Evolutionary conservation across 768 basidiomycete species (phyloP), one percentile per base, ranked within the genome.

Genomic region (Amanita polypyramis): DNA sequence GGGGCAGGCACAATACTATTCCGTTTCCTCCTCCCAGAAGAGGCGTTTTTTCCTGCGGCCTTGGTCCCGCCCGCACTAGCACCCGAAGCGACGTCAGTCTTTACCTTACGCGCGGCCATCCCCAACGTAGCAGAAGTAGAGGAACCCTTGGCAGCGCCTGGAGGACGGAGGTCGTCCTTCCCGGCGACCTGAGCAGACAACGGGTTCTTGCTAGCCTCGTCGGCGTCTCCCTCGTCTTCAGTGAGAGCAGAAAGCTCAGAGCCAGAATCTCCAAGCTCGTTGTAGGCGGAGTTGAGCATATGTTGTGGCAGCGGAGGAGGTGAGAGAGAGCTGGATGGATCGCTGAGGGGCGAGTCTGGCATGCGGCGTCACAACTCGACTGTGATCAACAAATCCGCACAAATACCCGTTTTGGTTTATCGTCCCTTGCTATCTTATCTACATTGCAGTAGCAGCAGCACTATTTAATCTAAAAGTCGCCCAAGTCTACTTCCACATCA

Each of bases 241-340:
- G 85, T 88, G 60, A 89, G 77, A 60, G 86, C 86, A 36, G 85
- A 87, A 51, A 89, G 76, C 66, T 88, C 86, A 5, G 85, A 87
- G 62, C 77, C 84, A 29, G 63, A 71, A 66, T 80, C 65, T 50
- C 56, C 64, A 48, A 54, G 55, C 23, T 55, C 52, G 27, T 48
- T 52, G 54, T 34, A 41, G 54, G 34, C 8, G 12, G 6, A 10
- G 3, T 23, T 5, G 33, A 14, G 34, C 35, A 43, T 50, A 17
- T 17, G 15, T 4, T 12, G 20, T n/a, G 34, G 30, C 1, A 20
- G 21, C 15, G 51, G 63, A 20, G 52, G 66, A 44, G 55, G 64
- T 7, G 68, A 61, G 9, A 65, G 70, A 0, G 84, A 77, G 0
- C 81, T 82, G 2, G 83, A 83, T 0, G 82, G 82, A 1, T 80